phyloP scores from a whole-genome alignment of 2,329 filamentous ascomycete species.

The Cladosporium velox region DNA sequence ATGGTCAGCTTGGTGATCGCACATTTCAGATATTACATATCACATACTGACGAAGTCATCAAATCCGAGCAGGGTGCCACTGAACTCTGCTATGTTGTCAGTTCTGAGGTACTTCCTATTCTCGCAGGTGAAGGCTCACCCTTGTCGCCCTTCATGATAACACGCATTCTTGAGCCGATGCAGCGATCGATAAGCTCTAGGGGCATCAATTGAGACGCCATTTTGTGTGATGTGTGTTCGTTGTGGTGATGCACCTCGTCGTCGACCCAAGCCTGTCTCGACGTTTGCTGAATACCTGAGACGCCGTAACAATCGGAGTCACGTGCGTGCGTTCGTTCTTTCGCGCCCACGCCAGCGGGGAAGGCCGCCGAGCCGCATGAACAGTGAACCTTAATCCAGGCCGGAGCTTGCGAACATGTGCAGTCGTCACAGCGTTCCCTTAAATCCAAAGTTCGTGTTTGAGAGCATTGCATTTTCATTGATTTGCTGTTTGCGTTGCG shows the following conservation, averaged over 20 bases:
- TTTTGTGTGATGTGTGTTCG: slow-evolving; percentile 19
- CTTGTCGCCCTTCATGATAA: slow-evolving; percentile 99
- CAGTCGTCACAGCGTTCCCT: slow-evolving; percentile 5
- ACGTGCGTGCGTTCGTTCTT: not conserved
- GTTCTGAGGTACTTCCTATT: not conserved
- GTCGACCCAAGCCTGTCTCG: not conserved
- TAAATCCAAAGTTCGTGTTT: slow-evolving; percentile 7
- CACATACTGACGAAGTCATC: slow-evolving; percentile 99
- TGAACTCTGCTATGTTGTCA: slow-evolving; percentile 70
- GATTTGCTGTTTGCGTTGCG: slow-evolving; percentile 1
- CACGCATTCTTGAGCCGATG: slow-evolving; percentile 96
- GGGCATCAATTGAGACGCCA: slow-evolving; percentile 41
- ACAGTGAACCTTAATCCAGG: not conserved
- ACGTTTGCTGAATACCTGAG: not conserved
- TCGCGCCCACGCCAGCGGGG: not conserved
- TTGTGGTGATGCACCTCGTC: slow-evolving; percentile 36
- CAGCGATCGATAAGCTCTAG: slow-evolving; percentile 96
- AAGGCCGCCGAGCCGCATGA: not conserved
- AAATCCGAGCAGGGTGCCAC: slow-evolving; percentile 89
- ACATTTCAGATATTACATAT: not conserved
- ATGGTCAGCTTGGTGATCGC: not conserved
- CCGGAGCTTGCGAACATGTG: not conserved
- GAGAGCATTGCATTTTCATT: not conserved
- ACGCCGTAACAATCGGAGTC: not conserved
- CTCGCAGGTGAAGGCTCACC: slow-evolving; percentile 56